Evolutionary conservation across 2,329 filamentous ascomycete species (phyloP), one percentile per base, ranked within the genome.

Genomic region (Cryoendolithus antarcticus): DNA sequence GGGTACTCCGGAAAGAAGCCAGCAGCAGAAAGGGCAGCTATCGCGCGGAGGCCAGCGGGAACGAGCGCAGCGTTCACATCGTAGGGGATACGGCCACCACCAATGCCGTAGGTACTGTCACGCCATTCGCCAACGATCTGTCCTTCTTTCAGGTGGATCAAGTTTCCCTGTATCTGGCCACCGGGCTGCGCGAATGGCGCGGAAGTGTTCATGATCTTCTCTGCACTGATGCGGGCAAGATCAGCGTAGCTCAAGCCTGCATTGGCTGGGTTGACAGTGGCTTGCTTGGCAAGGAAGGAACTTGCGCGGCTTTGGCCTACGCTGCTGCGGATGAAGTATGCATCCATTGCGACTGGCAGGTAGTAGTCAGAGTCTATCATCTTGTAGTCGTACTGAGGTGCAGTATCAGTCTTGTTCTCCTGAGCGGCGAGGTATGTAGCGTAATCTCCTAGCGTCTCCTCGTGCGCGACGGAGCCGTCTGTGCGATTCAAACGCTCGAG

Each of bases 401-500:
- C 67, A 0, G 66, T 72, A 7, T 69, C 74, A 1, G 59, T 58
- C 4, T 74, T 61, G 30, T 71, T 71, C 2, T 71, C 60, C 40
- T 75, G 64, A 7, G 65, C 39, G 43, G 80, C 76, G 1, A 75
- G 56, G 48, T 64, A 78, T 0, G 75, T 78, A 0, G 75, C 73
- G 49, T 80, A 80, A 49, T 80, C 77, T 4, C 70, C 75, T 45
- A 80, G 73, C 0, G 72, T 75, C 51, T 80, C 77, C 51, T 81
- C 75, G 44, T 81, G 77, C 35, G 72, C 77, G 1, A 72, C 73
- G 10, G 65, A 74, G 0, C 77, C 76, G 48, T 79, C 74, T 0
- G 64, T 71, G 3, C 63, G 61, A 45, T 80, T 73, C 35, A 80
- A 63, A 8, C 77, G 66, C 48, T 81, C 77, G 4, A 80, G 53